Percentiles rank a stretch among this genome's conserved stretches.
Evolutionary conservation across 1,139 yeast genomes (phyloP).

Genomic region (Wickerhamomyces sp.): DNA sequence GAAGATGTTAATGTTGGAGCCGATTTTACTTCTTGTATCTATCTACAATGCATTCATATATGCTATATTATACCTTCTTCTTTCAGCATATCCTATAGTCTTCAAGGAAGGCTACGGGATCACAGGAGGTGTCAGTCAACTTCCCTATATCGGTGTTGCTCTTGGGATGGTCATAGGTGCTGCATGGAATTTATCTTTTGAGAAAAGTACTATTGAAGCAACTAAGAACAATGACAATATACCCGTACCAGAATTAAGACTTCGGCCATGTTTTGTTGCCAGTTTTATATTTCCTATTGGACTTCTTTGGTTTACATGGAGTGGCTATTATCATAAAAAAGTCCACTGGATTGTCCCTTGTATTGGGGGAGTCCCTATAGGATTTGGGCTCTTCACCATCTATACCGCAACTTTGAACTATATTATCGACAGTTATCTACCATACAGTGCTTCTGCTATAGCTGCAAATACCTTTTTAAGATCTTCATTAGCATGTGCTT

Average conservation of each 20-base stretch:
- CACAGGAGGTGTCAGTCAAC: slow-evolving; percentile 50
- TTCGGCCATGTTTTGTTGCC: slow-evolving; percentile 71
- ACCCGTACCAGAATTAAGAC: slow-evolving; percentile 75
- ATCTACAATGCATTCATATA: slow-evolving; percentile 80
- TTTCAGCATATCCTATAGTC: slow-evolving; percentile 76
- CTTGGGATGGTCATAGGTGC: slow-evolving; percentile 64
- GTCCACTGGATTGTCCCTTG: slow-evolving; percentile 89
- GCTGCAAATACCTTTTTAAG: slow-evolving; percentile 82
- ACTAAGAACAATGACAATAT: slow-evolving; percentile 47
- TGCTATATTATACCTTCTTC: slow-evolving; percentile 72
- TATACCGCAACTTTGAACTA: slow-evolving; percentile 77
- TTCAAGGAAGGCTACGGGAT: slow-evolving; percentile 59
- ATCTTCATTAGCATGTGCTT: slow-evolving; percentile 61
- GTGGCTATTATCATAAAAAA: slow-evolving; percentile 62
- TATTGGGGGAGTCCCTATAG: slow-evolving; percentile 64
- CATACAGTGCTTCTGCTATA: slow-evolving; percentile 84
- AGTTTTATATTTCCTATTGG: slow-evolving; percentile 69
- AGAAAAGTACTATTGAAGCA: slow-evolving; percentile 34
- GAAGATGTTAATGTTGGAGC: slow-evolving; percentile 64
- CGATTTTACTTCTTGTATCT: slow-evolving; percentile 63
- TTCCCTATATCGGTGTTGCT: slow-evolving; percentile 58
- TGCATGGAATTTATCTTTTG: slow-evolving; percentile 29
- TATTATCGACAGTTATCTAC: slow-evolving; percentile 71
- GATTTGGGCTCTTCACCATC: slow-evolving; percentile 69
- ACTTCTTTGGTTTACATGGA: slow-evolving; percentile 81